These are phyloP conservation scores for Trichoderma orchidacearum DNA, from an alignment of 495 filamentous ascomycete genomes.

Conservation along the genomic window DNA sequence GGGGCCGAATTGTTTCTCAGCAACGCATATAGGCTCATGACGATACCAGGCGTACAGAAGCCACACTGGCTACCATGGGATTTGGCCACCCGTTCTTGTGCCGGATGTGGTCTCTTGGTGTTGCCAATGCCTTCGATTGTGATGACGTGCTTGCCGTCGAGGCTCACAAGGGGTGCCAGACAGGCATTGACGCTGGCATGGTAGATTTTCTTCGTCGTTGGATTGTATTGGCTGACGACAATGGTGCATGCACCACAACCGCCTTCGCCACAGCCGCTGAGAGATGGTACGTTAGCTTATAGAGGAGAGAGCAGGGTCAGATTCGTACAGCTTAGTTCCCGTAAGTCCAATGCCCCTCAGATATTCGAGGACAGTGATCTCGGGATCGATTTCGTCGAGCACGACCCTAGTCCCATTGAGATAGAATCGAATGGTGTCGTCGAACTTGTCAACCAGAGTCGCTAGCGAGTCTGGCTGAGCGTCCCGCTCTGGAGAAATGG, in stretches of 20 bases:
- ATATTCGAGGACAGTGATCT: slow-evolving; percentile 88
- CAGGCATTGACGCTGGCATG: slow-evolving; percentile 92
- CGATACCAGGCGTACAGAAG: slow-evolving; percentile 95
- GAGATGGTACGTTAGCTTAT: slow-evolving; percentile 4
- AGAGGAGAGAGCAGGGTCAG: slow-evolving; percentile 4
- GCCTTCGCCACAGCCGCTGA: slow-evolving; percentile 81
- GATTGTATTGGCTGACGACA: slow-evolving; percentile 84
- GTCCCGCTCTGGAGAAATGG: slow-evolving; percentile 24
- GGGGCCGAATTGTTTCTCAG: slow-evolving; percentile 58
- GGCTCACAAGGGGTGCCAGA: slow-evolving; percentile 76
- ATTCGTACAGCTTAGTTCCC: slow-evolving; percentile 43
- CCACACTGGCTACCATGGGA: slow-evolving; percentile 54
- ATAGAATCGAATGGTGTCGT: slow-evolving; percentile 63
- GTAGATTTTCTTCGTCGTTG: slow-evolving; percentile 78
- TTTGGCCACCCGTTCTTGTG: slow-evolving; percentile 83
- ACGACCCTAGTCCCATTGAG: slow-evolving; percentile 89
- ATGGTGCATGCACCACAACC: slow-evolving; percentile 97
- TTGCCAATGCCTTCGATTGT: slow-evolving; percentile 96
- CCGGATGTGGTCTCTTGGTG: slow-evolving; percentile 73
- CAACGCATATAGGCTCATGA: slow-evolving; percentile 86
- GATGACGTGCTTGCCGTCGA: slow-evolving; percentile 97
- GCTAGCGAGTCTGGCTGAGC: slow-evolving; percentile 7
- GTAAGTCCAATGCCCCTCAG: slow-evolving; percentile 82
- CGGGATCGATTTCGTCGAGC: slow-evolving; percentile 73
- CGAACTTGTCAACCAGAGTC: slow-evolving; percentile 24